Conservation (phyloP, 2,329 filamentous ascomycete genomes). For the Ciborinia camelliae region DNA sequence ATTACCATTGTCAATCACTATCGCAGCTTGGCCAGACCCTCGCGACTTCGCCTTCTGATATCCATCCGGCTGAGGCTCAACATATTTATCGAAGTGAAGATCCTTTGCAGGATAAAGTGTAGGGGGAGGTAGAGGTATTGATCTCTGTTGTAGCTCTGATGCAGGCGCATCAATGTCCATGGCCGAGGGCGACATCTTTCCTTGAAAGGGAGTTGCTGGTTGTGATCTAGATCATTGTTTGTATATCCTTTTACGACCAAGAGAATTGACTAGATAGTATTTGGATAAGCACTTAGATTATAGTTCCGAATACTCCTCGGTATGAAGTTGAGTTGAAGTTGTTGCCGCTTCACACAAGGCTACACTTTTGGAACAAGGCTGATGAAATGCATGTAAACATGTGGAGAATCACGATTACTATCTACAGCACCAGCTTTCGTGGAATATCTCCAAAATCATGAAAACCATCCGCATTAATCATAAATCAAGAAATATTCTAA, state of each 20-base stretch:
- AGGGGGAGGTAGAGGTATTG: conserved; percentile 50
- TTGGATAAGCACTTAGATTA: neutral
- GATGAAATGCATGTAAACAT: neutral
- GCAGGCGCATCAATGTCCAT: conserved; percentile 33
- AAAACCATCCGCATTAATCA: neutral
- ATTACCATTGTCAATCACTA: conserved; percentile 96
- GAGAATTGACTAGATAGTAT: neutral
- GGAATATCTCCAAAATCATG: neutral
- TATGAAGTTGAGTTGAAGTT: conserved; percentile 2
- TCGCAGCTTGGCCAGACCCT: conserved; percentile 62
- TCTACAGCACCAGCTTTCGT: neutral
- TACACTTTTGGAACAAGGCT: conserved; percentile 5
- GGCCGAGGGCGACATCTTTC: conserved; percentile 38
- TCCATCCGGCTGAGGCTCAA: conserved; percentile 59
- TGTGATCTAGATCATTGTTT: conserved; percentile 15
- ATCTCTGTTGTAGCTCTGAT: conserved; percentile 45
- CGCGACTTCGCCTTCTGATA: conserved; percentile 57
- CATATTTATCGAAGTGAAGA: conserved; percentile 55
- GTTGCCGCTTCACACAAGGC: conserved; percentile 15
- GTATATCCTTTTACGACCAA: neutral
- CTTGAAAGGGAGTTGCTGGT: conserved; percentile 12
- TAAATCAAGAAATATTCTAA: neutral
- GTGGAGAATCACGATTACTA: conserved; percentile 11
- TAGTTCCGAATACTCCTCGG: too few species aligned
- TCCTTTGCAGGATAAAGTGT: conserved; percentile 60